Base-by-base conservation (phyloP, 1,139 yeast species). In the Nakaseomyces glabratus region DNA sequence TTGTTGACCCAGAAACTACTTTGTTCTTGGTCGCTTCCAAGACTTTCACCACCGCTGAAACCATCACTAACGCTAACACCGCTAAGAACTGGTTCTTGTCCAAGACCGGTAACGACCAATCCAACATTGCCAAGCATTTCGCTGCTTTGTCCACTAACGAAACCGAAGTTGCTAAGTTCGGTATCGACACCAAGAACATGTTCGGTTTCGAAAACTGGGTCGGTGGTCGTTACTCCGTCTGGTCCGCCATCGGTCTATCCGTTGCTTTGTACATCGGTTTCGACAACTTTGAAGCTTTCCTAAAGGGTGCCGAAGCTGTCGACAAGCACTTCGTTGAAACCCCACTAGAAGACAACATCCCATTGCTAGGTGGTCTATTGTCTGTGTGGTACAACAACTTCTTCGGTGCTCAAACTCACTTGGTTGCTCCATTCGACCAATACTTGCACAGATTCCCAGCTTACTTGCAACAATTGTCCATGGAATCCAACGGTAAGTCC, bases 361-460 rank as follows among this genome's bases (percentile, higher is more conserved):
- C 98, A 46, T 75, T 79, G 40, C 64, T 86, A 49, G 98, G 96
- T 56, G 98, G 95, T 48, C 70, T 90, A 58, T 70, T 90, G 55
- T 77, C 88, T 40, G 93, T 90, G 42, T 90, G 98, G 98, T 90
- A 90, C 74, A 88, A 85, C 74, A 90, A 90, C 73, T 90, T 90
- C 74, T 82, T 73, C 59, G 94, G 93, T 48, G 95, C 98, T 39
- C 96, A 90, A 71, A 90, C 98, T 47, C 97, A 90, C 63, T 71
- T 90, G 64, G 95, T 90, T 48, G 95, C 95, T 42, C 98, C 98
- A 48, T 90, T 86, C 59, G 98, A 90, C 66, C 98, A 90, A 70
- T 90, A 90, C 71, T 71, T 90, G 65, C 95, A 88, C 76, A 76
- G 98, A 63, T 90, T 90, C 88, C 96, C 98, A 46, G 98, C 98